phyloP scores from a whole-genome alignment of 116 monocot species.

The Zostera marina region DNA sequence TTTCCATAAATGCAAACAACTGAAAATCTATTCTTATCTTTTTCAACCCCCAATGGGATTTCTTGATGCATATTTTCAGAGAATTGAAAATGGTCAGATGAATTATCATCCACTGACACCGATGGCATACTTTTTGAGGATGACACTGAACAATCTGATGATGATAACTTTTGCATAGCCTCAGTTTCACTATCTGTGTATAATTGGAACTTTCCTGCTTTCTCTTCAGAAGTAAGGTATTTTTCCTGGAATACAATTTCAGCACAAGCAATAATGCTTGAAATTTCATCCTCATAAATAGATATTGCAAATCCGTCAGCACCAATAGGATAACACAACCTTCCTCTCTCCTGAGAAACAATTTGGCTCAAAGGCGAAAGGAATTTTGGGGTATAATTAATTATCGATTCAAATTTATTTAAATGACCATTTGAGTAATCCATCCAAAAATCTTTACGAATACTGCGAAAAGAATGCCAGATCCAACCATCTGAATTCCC shows the following conservation, averaged over 20 bases:
- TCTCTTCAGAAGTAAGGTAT: conserved; percentile 6
- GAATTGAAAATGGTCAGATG: conserved; percentile 18
- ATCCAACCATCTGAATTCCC: conserved; percentile 39
- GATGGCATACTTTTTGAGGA: conserved; percentile 27
- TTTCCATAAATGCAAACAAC: conserved; percentile 67
- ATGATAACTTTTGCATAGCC: conserved; percentile 4
- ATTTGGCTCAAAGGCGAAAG: conserved; percentile 25
- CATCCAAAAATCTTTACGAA: conserved; percentile 24
- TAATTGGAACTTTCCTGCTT: conserved; percentile 11
- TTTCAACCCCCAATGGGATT: conserved; percentile 25
- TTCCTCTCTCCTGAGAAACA: conserved; percentile 14
- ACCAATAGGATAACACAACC: conserved; percentile 28
- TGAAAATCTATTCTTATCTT: conserved; percentile 35
- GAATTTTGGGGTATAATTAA: conserved; percentile 26
- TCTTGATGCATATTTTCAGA: conserved; percentile 45
- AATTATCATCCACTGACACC: conserved; percentile 33
- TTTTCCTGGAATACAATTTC: conserved; percentile 14
- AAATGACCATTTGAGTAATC: conserved; percentile 33
- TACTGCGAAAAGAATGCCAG: conserved; percentile 55
- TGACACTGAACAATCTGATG: conserved; percentile 14
- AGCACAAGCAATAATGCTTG: conserved; percentile 84
- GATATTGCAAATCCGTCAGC: conserved; percentile 34
- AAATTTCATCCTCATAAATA: conserved; percentile 61
- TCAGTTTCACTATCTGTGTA: conserved; percentile 14
- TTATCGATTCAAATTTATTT: conserved; percentile 38